Evolutionary conservation across 2,329 filamentous ascomycete species (phyloP).

Genomic region (Epichloe coenophiala): DNA sequence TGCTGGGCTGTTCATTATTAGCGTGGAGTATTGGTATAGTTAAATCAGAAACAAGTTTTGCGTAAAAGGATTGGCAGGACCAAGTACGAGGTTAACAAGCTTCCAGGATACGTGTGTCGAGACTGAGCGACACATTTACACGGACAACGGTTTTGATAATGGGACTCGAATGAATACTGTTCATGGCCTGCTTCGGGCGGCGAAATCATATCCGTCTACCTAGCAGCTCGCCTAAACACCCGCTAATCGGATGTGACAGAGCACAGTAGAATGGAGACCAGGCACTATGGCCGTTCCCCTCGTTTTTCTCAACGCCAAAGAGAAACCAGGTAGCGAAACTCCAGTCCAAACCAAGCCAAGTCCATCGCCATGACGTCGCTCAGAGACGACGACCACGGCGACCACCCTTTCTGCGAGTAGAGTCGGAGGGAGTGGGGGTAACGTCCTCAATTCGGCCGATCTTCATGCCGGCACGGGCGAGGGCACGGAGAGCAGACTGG

Average conservation of each 20-base stretch:
- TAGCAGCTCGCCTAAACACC: conserved; percentile 16
- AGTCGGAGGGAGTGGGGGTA: conserved; percentile 97
- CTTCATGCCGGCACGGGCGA: conserved; percentile 98
- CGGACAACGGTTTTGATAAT: background rate
- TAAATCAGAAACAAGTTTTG: background rate
- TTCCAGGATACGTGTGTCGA: background rate
- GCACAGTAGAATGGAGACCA: conserved; percentile 46
- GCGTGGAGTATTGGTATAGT: background rate
- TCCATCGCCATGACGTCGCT: conserved; percentile 22
- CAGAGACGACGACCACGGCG: conserved; percentile 99
- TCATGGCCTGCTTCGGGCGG: conserved; percentile 30
- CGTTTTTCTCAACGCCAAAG: conserved; percentile 58
- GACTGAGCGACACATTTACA: background rate
- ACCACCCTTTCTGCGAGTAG: conserved; percentile 99
- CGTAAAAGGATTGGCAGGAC: too few relatives aligned
- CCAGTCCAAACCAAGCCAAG: conserved; percentile 20
- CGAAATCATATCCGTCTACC: conserved; percentile 30
- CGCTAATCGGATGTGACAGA: conserved; percentile 23
- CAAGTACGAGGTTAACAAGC: too few relatives aligned
- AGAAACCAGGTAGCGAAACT: conserved; percentile 35
- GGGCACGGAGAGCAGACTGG: conserved; percentile 95
- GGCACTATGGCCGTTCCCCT: conserved; percentile 55
- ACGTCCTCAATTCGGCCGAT: conserved; percentile 99
- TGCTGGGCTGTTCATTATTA: background rate
- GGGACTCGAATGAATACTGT: conserved; percentile 23